These are phyloP conservation scores for sorghum (Sorghum bicolor) DNA, from an alignment of 176 grass and related monocot species.

Conservation along the genomic window Sorghum_bicolor_NCBIv3 NC_012871.2:69082001-69082500, in stretches of 20 bases:
- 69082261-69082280: not conserved
- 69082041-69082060: not conserved
- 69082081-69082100: not conserved
- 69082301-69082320: not conserved
- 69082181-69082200: not conserved
- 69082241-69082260: not conserved
- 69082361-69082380: not conserved
- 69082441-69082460: not conserved
- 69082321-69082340: not conserved
- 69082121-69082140: not conserved
- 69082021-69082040: no score
- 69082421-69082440: not conserved
- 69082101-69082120: constrained; percentile 27
- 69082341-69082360: not conserved
- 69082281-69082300: not conserved
- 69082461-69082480: not conserved
- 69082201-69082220: not conserved
- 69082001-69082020: no score
- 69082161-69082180: not conserved
- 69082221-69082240: not conserved
- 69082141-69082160: not conserved
- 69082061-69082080: not conserved
- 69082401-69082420: not conserved
- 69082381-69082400: not conserved
- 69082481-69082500: no score